Conservation (phyloP, 1,139 yeast species). For the Taphrina confusa region DNA sequence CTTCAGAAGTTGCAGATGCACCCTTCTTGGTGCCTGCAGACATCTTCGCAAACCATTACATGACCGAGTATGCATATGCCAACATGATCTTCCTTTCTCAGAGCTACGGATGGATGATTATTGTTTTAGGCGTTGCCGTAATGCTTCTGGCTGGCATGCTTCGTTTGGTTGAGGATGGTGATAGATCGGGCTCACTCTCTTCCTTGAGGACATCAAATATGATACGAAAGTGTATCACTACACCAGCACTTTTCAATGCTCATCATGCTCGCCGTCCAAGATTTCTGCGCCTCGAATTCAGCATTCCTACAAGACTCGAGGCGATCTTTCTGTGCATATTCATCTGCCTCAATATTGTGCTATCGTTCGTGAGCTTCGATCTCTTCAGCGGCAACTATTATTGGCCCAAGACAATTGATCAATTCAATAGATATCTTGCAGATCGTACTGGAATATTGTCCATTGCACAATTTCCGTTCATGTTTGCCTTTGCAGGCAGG, state of each 20-base stretch:
- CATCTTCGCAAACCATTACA: neutral
- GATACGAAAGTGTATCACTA: conserved; percentile 31
- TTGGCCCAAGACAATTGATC: conserved; percentile 30
- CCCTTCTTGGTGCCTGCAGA: conserved; percentile 8
- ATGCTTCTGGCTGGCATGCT: neutral
- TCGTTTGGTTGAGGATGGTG: neutral
- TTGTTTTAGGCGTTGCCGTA: conserved; percentile 3
- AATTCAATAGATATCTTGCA: conserved; percentile 51
- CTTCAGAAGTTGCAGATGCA: neutral
- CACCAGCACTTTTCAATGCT: conserved; percentile 38
- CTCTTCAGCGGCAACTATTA: conserved; percentile 22
- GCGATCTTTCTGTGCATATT: conserved; percentile 55
- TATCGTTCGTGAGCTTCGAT: conserved; percentile 26
- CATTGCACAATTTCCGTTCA: conserved; percentile 56
- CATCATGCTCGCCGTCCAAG: conserved; percentile 14
- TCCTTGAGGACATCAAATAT: neutral
- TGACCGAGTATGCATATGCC: neutral
- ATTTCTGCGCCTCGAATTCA: conserved; percentile 10
- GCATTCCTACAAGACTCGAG: conserved; percentile 65
- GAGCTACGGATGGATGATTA: conserved; percentile 13
- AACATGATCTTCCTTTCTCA: conserved; percentile 8
- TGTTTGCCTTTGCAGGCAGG: conserved; percentile 62
- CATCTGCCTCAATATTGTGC: conserved; percentile 51
- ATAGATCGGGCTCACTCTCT: neutral
- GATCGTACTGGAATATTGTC: conserved; percentile 62